These are phyloP conservation scores for Daldinia eschscholtzii DNA, from an alignment of 2,329 filamentous ascomycete genomes.

Conservation along the genomic window DNA sequence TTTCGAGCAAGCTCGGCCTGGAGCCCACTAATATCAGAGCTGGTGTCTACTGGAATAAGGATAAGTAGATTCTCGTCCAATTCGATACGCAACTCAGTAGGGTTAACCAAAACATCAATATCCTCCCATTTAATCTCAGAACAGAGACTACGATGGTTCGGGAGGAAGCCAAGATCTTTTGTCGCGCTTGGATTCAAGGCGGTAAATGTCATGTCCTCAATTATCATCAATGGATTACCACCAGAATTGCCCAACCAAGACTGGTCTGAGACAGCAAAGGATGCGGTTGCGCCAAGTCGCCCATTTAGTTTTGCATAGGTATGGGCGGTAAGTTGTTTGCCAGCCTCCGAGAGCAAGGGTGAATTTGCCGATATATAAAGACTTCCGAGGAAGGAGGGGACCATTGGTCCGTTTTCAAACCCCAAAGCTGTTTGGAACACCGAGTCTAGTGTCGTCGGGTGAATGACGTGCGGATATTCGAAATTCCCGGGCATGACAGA, in stretches of 20 bases:
- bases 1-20: slow-evolving; percentile 23
- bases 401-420: slow-evolving; percentile 61
- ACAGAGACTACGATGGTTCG: slow-evolving; percentile 63
- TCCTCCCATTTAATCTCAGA: slow-evolving; percentile 62
- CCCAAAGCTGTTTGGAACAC: slow-evolving; percentile 67
- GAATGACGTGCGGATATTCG: slow-evolving; percentile 68
- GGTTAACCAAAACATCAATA: not conserved
- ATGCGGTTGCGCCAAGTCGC: slow-evolving; percentile 57
- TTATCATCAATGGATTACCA: slow-evolving; percentile 54
- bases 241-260: slow-evolving; percentile 39
- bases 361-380: slow-evolving; percentile 60
- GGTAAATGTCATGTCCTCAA: slow-evolving; percentile 62
- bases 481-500: slow-evolving; percentile 65
- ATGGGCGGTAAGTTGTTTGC: slow-evolving; percentile 57
- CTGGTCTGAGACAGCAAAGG: slow-evolving; percentile 59
- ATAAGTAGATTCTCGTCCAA: slow-evolving; percentile 28
- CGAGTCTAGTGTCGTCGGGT: slow-evolving; percentile 68
- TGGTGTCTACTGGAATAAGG: slow-evolving; percentile 34
- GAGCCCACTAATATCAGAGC: slow-evolving; percentile 13
- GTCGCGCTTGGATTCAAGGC: slow-evolving; percentile 50
- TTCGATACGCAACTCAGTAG: not conserved
- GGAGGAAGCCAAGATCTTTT: slow-evolving; percentile 56
- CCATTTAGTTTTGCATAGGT: slow-evolving; percentile 55
- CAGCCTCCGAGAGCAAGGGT: slow-evolving; percentile 49
- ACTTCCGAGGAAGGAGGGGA: slow-evolving; percentile 61